Conservation (phyloP, 768 basidiomycete species). For the Harrya chromipes region DNA sequence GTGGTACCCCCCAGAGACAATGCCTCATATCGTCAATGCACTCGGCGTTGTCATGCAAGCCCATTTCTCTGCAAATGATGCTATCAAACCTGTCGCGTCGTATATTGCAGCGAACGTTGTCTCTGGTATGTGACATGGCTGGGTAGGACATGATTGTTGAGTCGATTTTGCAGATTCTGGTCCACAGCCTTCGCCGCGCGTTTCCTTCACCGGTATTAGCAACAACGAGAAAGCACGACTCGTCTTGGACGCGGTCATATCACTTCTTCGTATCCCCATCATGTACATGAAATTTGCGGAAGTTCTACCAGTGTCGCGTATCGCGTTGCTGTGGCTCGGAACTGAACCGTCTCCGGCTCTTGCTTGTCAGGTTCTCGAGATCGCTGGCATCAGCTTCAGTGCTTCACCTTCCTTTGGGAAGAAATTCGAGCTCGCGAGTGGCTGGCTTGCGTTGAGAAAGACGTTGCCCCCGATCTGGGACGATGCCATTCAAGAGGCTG, state of each 20-base stretch:
- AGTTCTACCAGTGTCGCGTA: slow-evolving; percentile 73
- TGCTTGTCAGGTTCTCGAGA: slow-evolving; percentile 53
- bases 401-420: slow-evolving; percentile 62
- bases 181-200: slow-evolving; percentile 9
- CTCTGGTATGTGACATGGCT: slow-evolving; percentile 43
- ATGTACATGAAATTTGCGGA: slow-evolving; percentile 69
- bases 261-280: slow-evolving; percentile 52
- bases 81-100: slow-evolving; percentile 82
- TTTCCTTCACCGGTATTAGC: slow-evolving; percentile 7
- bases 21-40: slow-evolving; percentile 53
- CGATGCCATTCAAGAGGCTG: slow-evolving; percentile 56
- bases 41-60: slow-evolving; percentile 59
- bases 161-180: neutral
- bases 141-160: neutral
- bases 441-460: slow-evolving; percentile 73
- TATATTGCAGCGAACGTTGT: slow-evolving; percentile 82
- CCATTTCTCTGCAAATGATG: slow-evolving; percentile 67
- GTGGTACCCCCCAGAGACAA: slow-evolving; percentile 59
- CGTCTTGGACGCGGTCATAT: slow-evolving; percentile 62
- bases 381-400: slow-evolving; percentile 56
- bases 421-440: slow-evolving; percentile 83
- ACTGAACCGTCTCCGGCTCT: slow-evolving; percentile 62
- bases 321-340: slow-evolving; percentile 77
- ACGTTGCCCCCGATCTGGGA: slow-evolving; percentile 73
- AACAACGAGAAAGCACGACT: slow-evolving; percentile 59